phyloP scores from a whole-genome alignment of 352 stramenopile species.

The Phytopythium boreale region DNA sequence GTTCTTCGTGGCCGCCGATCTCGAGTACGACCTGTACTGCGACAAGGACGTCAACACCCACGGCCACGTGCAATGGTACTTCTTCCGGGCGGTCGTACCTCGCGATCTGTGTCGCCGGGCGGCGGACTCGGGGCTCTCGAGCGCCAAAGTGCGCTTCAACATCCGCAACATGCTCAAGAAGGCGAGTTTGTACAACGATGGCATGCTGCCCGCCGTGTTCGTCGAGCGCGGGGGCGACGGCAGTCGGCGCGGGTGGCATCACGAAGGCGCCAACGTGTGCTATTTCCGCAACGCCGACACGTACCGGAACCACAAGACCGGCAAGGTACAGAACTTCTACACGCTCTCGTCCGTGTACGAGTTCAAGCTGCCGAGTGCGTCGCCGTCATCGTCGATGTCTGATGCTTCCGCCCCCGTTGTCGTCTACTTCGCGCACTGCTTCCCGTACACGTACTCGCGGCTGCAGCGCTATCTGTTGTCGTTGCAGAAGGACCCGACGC shows the following conservation, averaged over 20 bases:
- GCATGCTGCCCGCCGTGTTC: constrained; percentile 82
- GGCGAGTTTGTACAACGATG: constrained; percentile 83
- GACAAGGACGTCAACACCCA: constrained; percentile 68
- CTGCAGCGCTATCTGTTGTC: constrained; percentile 52
- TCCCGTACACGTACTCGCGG: constrained; percentile 84
- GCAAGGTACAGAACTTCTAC: constrained; percentile 53
- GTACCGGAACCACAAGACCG: constrained; percentile 53
- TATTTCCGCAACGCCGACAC: constrained; percentile 81
- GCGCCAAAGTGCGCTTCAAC: constrained; percentile 73
- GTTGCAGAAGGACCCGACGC: constrained; percentile 55
- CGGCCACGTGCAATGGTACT: constrained; percentile 89
- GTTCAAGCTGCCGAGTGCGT: constrained; percentile 18
- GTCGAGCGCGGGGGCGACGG: background rate
- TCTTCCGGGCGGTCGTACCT: constrained; percentile 57
- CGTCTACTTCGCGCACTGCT: constrained; percentile 80
- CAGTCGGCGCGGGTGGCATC: constrained; percentile 52
- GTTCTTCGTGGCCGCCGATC: constrained; percentile 55
- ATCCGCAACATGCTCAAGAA: constrained; percentile 87
- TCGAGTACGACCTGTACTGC: constrained; percentile 76
- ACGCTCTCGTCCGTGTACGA: constrained; percentile 81
- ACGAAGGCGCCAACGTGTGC: constrained; percentile 70
- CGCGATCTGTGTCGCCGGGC: constrained; percentile 3
- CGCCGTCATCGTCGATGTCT: background rate
- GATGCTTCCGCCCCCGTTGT: constrained; percentile 1
- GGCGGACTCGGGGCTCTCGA: constrained; percentile 12